Evolutionary conservation across 805 yeast species (phyloP), one percentile per base, ranked within the genome.

Genomic region (Lachancea sp.): DNA sequence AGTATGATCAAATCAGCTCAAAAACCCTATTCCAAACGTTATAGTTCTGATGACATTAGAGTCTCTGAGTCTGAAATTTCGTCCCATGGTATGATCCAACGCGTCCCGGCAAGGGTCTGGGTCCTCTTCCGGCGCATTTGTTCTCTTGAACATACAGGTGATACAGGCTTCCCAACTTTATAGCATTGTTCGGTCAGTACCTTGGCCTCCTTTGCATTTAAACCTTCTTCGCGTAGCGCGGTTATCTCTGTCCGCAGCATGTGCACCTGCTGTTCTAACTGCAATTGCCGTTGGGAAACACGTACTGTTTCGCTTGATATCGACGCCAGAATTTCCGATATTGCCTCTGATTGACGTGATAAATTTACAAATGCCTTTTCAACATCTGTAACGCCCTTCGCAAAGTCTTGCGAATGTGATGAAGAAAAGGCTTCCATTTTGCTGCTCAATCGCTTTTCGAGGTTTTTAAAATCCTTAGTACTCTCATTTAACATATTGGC

Each of bases 261-360:
- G 22, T 38, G 26, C 29, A 38, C 22, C 22, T 24, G 40, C 13
- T 24, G 29, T 38, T 53, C 59, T 20, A 53, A 29, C 3, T 32
- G 15, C 6, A 30, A 23, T 42, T 52, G 56, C 11, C 51, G 45
- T 21, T 44, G 38, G 16, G 43, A 39, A 8, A 52, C 21, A 8
- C 21, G 33, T 5, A 43, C 40, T 25, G 54, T 44, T 21, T 55
- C 55, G 16, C 38, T 43, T 2, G 58, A 55, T 36, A 53, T 37
- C 8, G 52, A 45, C 3, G 32, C 29, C 34, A 55, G 29, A 8
- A 52, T 48, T 11, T 47, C 41, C 19, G 48, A 52, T 1, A 51
- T 29, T 22, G 47, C 47, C 23, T 54, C 52, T 38, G 22, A 18
- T 19, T 30, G 36, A 13, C 31, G 34, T 16, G 11, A 5, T 8